Conservation (phyloP, 495 filamentous ascomycete genomes). For the Aspergillus egyptiacus region DNA sequence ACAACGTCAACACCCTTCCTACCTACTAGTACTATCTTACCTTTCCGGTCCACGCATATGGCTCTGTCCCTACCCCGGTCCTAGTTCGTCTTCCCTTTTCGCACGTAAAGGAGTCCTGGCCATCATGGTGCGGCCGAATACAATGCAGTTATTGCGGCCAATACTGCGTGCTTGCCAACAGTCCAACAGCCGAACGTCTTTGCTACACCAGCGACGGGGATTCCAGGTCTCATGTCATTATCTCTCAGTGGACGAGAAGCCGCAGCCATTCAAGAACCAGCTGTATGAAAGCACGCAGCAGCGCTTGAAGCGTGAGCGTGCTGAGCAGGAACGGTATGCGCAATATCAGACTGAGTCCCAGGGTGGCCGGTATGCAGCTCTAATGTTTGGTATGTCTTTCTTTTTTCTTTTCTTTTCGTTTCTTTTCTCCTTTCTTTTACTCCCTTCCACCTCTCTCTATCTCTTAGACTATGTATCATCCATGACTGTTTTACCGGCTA, state of each 20-base stretch:
- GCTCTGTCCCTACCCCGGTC: too few relatives aligned
- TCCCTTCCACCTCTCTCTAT: too few relatives aligned
- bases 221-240: constrained; percentile 21
- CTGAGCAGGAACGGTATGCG: constrained; percentile 61
- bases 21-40: too few relatives aligned
- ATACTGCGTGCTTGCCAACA: constrained; percentile 7
- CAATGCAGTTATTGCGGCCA: constrained; percentile 20
- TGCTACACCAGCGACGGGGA: constrained; percentile 16
- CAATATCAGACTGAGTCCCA: constrained; percentile 47
- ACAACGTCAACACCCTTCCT: too few relatives aligned
- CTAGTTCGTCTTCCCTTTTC: too few relatives aligned
- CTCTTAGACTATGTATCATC: too few relatives aligned
- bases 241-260: constrained; percentile 23
- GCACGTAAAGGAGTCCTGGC: too few relatives aligned
- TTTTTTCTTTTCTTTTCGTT: neutral
- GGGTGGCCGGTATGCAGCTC: constrained; percentile 51
- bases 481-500: too few relatives aligned
- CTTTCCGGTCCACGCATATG: too few relatives aligned
- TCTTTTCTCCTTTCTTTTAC: neutral
- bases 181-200: neutral
- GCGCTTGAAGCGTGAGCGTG: constrained; percentile 67
- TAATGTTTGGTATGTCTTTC: constrained; percentile 56
- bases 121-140: neutral
- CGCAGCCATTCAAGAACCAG: constrained; percentile 71
- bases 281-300: constrained; percentile 76